Conservation (phyloP, 179 eudicot genomes). For the Beta corolliflora region DNA sequence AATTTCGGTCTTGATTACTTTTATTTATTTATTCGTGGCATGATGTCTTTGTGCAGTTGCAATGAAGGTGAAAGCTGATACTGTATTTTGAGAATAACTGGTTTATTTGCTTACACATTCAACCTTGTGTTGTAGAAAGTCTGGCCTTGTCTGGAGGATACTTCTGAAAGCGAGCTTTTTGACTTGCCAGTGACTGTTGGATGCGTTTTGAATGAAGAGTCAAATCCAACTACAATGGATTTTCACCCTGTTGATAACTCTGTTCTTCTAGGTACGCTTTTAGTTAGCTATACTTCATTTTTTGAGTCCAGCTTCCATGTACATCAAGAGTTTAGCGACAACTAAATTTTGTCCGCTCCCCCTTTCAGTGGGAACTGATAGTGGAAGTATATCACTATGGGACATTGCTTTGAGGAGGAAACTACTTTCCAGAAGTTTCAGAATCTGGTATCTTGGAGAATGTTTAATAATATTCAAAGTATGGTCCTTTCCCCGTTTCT, state of each 20-base stretch:
- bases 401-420: conserved; percentile 62
- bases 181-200: conserved; percentile 58
- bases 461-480: conserved; percentile 61
- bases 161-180: conserved; percentile 10
- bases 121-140: not conserved
- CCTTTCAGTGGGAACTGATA: conserved; percentile 59
- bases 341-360: not conserved
- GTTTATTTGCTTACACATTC: not conserved
- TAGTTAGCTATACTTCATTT: too few relatives aligned
- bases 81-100: not conserved
- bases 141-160: not conserved
- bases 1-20: not conserved
- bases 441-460: conserved; percentile 58
- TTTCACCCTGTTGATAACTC: conserved; percentile 68
- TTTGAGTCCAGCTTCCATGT: not conserved
- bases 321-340: too few relatives aligned
- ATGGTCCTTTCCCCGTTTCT: not conserved
- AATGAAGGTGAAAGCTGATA: not conserved
- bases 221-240: conserved; percentile 64
- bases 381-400: conserved; percentile 68
- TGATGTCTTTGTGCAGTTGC: not conserved
- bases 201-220: conserved; percentile 52
- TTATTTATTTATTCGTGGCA: not conserved
- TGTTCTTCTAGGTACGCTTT: conserved; percentile 67
- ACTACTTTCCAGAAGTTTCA: conserved; percentile 52